Evolutionary conservation across 2,329 filamentous ascomycete genomes (phyloP).

Genomic region (Zalaria obscura): DNA sequence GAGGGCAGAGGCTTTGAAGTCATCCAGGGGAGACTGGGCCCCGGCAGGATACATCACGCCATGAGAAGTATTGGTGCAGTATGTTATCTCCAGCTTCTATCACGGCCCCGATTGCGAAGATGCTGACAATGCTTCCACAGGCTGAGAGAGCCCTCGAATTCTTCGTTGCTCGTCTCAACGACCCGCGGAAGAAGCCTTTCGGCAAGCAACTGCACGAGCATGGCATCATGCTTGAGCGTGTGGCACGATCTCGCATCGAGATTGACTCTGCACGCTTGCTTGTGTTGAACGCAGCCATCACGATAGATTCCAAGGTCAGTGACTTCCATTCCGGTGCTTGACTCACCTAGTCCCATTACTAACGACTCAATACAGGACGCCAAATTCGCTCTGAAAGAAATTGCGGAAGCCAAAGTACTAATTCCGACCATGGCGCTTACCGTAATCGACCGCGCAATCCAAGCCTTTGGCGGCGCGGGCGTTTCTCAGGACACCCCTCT

Average conservation of each 20-base stretch:
- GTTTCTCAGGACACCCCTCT: conserved; percentile 91
- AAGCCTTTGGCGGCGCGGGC: conserved; percentile 81
- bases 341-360: not conserved
- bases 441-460: conserved; percentile 88
- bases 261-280: conserved; percentile 83
- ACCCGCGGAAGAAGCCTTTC: conserved; percentile 80
- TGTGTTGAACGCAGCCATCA: conserved; percentile 87
- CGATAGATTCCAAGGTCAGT: conserved; percentile 63
- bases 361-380: conserved; percentile 41
- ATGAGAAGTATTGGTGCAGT: conserved; percentile 87
- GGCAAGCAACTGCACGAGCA: conserved; percentile 77
- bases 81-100: conserved; percentile 16
- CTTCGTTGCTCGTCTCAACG: conserved; percentile 90
- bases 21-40: conserved; percentile 90
- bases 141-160: conserved; percentile 86
- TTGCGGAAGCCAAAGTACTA: conserved; percentile 88
- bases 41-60: conserved; percentile 92
- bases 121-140: conserved; percentile 16
- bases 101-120: not conserved
- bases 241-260: conserved; percentile 81
- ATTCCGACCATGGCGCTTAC: conserved; percentile 69
- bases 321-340: too few relatives aligned
- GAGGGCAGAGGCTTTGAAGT: conserved; percentile 95
- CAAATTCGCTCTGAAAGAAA: conserved; percentile 82
- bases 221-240: conserved; percentile 89